A percentile compares a stretch with the other conserved stretches of the same genome.
Conservation (phyloP, 352 stramenopile genomes). For the Globisporangium takayamanum region DNA sequence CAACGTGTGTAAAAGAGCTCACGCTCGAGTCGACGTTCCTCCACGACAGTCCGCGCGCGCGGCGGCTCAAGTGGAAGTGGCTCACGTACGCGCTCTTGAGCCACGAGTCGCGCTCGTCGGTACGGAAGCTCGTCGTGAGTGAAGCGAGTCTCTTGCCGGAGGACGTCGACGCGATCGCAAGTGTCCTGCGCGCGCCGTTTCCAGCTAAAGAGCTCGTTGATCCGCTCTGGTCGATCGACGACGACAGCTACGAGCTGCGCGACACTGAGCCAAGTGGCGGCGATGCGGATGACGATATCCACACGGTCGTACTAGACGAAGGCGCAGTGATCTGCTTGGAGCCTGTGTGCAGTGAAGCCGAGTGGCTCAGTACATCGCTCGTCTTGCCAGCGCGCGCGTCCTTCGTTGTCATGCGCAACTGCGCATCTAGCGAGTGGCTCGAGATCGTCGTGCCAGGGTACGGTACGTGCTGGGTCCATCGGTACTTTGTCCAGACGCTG, state of each 20-base stretch:
- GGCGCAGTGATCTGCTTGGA: conserved; percentile 24
- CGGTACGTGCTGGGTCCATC: conserved; percentile 35
- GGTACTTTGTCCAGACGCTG: conserved; percentile 7
- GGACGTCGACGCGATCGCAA: conserved; percentile 22
- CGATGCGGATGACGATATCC: conserved; percentile 4
- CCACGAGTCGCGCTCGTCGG: conserved; percentile 9
- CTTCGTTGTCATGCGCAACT: conserved; percentile 24
- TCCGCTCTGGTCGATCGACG: conserved; percentile 24
- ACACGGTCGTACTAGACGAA: conserved; percentile 5
- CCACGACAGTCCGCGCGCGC: conserved; percentile 6
- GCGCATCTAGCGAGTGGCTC: conserved; percentile 18
- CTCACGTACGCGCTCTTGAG: conserved; percentile 13
- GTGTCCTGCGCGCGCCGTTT: conserved; percentile 14
- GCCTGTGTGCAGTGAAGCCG: conserved; percentile 23
- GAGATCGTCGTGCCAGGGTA: conserved; percentile 32
- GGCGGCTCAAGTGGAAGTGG: conserved; percentile 13
- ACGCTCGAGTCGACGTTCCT: conserved; percentile 10
- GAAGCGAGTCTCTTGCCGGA: conserved; percentile 5
- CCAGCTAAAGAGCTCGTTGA: conserved; percentile 26
- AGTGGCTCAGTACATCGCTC: conserved; percentile 24
- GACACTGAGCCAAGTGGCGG: neutral
- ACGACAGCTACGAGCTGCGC: conserved; percentile 8
- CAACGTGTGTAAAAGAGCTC: conserved; percentile 10
- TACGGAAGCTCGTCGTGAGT: conserved; percentile 7
- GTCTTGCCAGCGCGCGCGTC: conserved; percentile 20